Base-by-base conservation (phyloP, 2,329 filamentous ascomycete species). In the Paracorniculantispora psalliotae region DNA sequence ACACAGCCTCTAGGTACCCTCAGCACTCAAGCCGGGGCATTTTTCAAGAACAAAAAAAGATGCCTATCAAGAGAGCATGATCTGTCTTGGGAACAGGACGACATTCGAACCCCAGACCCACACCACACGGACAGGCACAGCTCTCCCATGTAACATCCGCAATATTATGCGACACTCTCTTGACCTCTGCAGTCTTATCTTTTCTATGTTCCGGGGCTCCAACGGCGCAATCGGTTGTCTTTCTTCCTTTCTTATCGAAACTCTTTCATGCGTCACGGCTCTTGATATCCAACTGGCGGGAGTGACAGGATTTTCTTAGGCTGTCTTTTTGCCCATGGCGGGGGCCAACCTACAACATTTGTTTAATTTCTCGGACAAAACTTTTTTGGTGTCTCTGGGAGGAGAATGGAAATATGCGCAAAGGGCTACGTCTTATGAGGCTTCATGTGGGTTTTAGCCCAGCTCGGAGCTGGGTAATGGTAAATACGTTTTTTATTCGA, bases 281-380 rank as follows among this genome's bases (percentile, higher is more conserved):
- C 51, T 54, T 61, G 53, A 58, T 61, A 52, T 61, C 48, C 57
- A 61, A 43, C 39, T 35, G 52, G 58, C 28, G 57, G 37, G 49
- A 49, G 48, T 49, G 58, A 46, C 43, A 6, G 50, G 55, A 61
- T 60, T 19, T 58, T 60, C 46, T 51, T 56, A 33, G 59, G 44
- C 59, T 37, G 21, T 46, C 13, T 47, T 19, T 13, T n/a, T n/a
- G n/a, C 12, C 7, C 46, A 37, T 17, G 8, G 4, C 17, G 23
- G 43, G 10, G 41, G 26, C 5, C 30, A 21, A 8, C 9, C 23
- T 53, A n/a, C 12, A 6, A 26, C 50, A 12, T 47, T 52, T 48
- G 47, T 51, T 50, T 39, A 44, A 50, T 58, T n/a, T 50, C 55
- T 53, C 25, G 33, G 33, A 41, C 56, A 44, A 55, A 50, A 54